phyloP scores from a whole-genome alignment of 73 alveolate species.

The Breviolum minutum region DNA sequence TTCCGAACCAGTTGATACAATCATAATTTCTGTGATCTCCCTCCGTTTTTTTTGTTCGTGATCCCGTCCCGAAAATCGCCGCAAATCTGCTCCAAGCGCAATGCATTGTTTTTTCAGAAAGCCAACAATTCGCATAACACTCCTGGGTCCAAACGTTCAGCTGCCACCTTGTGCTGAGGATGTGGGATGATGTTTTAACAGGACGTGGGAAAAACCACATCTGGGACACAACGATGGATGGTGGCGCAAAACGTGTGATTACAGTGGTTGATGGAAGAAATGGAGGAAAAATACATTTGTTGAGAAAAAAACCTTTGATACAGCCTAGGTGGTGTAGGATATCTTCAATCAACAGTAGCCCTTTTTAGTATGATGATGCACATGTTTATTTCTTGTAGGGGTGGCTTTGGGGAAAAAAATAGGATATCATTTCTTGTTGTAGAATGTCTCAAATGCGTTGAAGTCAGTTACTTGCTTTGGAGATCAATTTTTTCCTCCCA shows the following conservation, averaged over 20 bases:
- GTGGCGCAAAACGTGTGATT: not conserved
- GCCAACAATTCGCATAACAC: constrained; percentile 62
- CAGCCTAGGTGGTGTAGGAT: not conserved
- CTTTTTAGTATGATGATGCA: not conserved
- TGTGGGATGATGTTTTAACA: not conserved
- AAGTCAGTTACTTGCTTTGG: too few species aligned
- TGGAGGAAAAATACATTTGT: not conserved
- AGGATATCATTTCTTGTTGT: too few species aligned
- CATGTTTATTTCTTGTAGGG: too few species aligned
- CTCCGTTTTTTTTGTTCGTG: too few species aligned
- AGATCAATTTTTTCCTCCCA: too few species aligned
- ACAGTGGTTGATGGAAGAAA: not conserved
- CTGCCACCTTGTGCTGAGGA: constrained; percentile 1
- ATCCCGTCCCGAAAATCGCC: too few species aligned
- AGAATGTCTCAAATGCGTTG: too few species aligned
- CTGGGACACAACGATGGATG: not conserved
- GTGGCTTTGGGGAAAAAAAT: too few species aligned
- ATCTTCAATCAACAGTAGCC: not conserved
- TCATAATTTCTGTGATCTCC: too few species aligned
- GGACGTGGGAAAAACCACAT: not conserved
- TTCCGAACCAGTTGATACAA: too few species aligned
- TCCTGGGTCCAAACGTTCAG: constrained; percentile 50
- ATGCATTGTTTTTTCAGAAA: not conserved
- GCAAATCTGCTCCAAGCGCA: too few species aligned
- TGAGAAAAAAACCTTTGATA: not conserved